Percentiles rank a stretch among this genome's conserved stretches.
phyloP scores from a whole-genome alignment of 176 grass and related monocot genomes.

The Rhynchospora pubera region DNA sequence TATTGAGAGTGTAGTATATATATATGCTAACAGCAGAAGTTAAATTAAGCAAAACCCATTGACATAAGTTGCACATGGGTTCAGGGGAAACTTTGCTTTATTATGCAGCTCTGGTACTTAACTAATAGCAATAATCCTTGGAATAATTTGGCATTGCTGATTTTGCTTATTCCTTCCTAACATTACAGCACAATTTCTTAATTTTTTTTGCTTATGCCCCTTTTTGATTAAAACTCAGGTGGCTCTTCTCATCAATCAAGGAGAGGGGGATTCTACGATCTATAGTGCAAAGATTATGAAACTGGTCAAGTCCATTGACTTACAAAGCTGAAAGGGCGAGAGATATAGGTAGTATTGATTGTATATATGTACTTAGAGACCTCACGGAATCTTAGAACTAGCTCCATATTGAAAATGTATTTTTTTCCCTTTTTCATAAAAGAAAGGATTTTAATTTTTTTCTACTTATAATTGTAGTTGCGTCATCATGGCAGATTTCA shows the following conservation, averaged over 20 bases:
- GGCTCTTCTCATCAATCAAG: slow-evolving; percentile 36
- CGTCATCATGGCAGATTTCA: not conserved
- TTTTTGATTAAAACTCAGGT: slow-evolving; percentile 25
- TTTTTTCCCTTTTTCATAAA: not conserved
- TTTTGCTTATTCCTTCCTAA: not conserved
- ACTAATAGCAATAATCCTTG: too few species aligned
- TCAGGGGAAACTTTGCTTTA: not conserved
- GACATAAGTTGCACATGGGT: not conserved
- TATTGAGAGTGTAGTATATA: not conserved
- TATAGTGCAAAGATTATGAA: slow-evolving; percentile 31
- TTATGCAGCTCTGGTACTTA: not conserved
- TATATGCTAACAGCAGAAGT: not conserved
- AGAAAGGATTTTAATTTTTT: not conserved
- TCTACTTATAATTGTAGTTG: not conserved
- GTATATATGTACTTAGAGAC: slow-evolving; percentile 19
- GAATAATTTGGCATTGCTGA: not conserved
- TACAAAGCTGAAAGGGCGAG: not conserved
- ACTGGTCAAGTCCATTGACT: not conserved
- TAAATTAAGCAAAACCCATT: not conserved
- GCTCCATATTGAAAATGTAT: not conserved
- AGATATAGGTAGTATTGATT: not conserved
- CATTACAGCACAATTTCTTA: not conserved
- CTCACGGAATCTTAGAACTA: slow-evolving; percentile 4
- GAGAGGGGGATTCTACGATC: slow-evolving; percentile 59
- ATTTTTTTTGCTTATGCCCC: not conserved